A percentile compares a stretch with the other conserved stretches of the same genome.
phyloP scores from a whole-genome alignment of 2,329 filamentous ascomycete genomes.

The Alternaria solani region DNA sequence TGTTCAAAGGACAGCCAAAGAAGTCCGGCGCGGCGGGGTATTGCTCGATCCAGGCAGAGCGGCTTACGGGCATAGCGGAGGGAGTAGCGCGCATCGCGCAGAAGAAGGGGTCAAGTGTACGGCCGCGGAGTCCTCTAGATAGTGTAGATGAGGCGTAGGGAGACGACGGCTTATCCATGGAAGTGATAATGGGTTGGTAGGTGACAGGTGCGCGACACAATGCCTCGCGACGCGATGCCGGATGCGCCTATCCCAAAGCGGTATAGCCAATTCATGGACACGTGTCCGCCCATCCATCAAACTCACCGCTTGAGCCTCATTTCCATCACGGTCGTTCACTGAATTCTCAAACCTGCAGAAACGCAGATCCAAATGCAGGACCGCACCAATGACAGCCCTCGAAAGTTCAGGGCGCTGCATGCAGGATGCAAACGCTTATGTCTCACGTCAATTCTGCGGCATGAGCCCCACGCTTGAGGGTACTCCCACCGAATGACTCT shows the following conservation, averaged over 20 bases:
- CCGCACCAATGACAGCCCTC: not conserved
- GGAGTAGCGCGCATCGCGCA: not conserved
- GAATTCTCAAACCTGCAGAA: not conserved
- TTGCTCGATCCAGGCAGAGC: not conserved
- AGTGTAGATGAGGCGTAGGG: not conserved
- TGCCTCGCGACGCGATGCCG: not conserved
- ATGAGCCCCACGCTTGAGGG: not conserved
- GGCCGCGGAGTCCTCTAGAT: not conserved
- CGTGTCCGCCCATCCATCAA: conserved; percentile 15
- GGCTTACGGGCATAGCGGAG: not conserved
- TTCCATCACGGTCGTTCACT: conserved; percentile 6
- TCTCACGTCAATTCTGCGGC: conserved; percentile 4
- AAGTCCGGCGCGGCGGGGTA: not conserved
- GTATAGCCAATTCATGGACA: conserved; percentile 2
- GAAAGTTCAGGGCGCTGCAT: not conserved
- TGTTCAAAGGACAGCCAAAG: not conserved
- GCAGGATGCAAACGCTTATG: conserved; percentile 8
- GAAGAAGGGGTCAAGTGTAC: not conserved
- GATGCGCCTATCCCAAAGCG: not conserved
- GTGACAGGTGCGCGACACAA: not conserved
- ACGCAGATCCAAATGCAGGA: not conserved
- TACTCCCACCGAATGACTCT: conserved; percentile 8
- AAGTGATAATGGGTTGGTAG: not conserved
- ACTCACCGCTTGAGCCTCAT: conserved; percentile 19
- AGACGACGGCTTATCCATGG: not conserved